A percentile compares a stretch with the other conserved stretches of the same genome.
Conservation (phyloP, 768 basidiomycete species). For the Rhodotorula taiwanensis region DNA sequence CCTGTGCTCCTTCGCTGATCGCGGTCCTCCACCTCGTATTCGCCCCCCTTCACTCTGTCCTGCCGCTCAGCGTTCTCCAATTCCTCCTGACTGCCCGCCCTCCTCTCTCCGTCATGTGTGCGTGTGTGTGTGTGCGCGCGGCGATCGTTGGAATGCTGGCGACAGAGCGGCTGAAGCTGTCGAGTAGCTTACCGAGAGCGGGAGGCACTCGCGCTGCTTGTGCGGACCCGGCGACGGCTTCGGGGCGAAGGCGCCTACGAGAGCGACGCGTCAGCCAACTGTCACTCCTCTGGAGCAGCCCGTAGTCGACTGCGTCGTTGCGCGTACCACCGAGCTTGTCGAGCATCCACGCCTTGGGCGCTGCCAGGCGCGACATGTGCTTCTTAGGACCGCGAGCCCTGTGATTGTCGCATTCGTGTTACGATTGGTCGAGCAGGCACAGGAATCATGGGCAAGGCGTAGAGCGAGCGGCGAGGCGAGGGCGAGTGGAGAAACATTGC, state of each 20-base stretch:
- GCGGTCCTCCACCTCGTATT: too few relatives aligned
- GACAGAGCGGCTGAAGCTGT: too few relatives aligned
- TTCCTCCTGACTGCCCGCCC: too few relatives aligned
- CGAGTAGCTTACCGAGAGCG: slow-evolving; percentile 55
- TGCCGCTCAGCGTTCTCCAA: too few relatives aligned
- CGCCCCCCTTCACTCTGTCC: too few relatives aligned
- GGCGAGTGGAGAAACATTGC: background rate
- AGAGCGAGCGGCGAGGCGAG: background rate
- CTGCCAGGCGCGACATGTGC: slow-evolving; percentile 80
- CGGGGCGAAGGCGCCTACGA: slow-evolving; percentile 67
- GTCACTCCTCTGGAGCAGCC: too few relatives aligned
- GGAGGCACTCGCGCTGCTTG: slow-evolving; percentile 96
- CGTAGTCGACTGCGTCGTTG: too few relatives aligned
- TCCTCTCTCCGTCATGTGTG: too few relatives aligned
- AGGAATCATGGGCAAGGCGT: background rate
- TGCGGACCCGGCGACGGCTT: slow-evolving; percentile 94
- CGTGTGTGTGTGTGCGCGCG: too few relatives aligned
- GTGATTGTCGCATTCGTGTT: background rate
- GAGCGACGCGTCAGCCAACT: background rate
- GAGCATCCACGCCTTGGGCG: slow-evolving; percentile 99
- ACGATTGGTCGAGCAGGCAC: background rate
- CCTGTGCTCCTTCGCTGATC: too few relatives aligned
- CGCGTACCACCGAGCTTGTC: slow-evolving; percentile 72
- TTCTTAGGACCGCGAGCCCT: slow-evolving; percentile 37
- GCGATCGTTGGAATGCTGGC: too few relatives aligned